These are phyloP conservation scores for Gossypium davidsonii DNA, from an alignment of 441 rosid species.

Conservation along the genomic window DNA sequence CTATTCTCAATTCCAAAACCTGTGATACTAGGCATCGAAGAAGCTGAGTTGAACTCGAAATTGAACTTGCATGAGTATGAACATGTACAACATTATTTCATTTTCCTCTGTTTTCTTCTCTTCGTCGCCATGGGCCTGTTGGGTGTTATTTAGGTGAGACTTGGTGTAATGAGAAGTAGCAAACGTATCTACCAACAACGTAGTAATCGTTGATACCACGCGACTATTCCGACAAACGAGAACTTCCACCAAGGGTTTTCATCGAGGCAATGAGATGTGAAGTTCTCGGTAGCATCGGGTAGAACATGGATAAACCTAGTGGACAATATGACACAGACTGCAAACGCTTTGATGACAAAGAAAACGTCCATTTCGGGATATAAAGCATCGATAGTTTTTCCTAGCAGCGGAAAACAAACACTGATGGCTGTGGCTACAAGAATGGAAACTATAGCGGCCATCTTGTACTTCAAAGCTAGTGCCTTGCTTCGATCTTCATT, in stretches of 20 bases:
- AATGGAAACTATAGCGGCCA: conserved; percentile 44
- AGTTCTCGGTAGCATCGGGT: conserved; percentile 51
- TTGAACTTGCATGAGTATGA: conserved; percentile 32
- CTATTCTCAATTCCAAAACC: conserved; percentile 49
- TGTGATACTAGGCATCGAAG: not conserved
- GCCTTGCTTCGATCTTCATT: conserved; percentile 17
- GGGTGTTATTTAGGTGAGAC: conserved; percentile 17
- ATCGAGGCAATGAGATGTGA: conserved; percentile 45
- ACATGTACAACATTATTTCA: not conserved
- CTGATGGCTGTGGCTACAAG: conserved; percentile 46
- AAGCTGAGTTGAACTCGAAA: not conserved
- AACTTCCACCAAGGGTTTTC: conserved; percentile 42
- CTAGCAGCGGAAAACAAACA: conserved; percentile 41
- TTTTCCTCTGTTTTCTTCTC: conserved; percentile 10
- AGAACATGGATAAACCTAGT: conserved; percentile 48
- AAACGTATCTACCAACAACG: conserved; percentile 41
- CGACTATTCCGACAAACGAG: conserved; percentile 32
- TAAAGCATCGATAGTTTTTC: conserved; percentile 28
- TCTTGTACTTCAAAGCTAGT: conserved; percentile 36
- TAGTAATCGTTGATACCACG: conserved; percentile 29
- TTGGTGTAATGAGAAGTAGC: conserved; percentile 38
- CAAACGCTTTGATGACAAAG: conserved; percentile 61
- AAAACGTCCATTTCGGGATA: conserved; percentile 41
- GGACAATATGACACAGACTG: conserved; percentile 61
- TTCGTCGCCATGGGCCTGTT: conserved; percentile 15